phyloP scores from a whole-genome alignment of 306 rosid genomes.

The Senna siamea region DNA sequence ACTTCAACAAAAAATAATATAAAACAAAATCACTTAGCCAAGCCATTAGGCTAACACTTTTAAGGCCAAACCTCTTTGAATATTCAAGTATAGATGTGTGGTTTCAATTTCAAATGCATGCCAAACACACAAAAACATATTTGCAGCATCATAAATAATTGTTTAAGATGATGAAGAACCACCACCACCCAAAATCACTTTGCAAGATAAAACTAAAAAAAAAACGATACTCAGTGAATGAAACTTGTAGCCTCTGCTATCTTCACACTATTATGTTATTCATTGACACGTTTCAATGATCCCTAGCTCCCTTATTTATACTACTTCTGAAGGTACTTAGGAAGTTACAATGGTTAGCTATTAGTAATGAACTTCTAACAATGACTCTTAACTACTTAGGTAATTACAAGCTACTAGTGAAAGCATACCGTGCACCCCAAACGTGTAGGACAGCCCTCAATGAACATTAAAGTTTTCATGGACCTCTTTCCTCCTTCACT shows the following conservation, averaged over 20 bases:
- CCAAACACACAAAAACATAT: neutral
- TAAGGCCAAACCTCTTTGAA: neutral
- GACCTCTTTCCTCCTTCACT: constrained; percentile 82
- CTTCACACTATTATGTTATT: no score
- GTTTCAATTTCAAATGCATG: neutral
- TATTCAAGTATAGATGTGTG: constrained; percentile 14
- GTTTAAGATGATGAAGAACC: constrained; percentile 4
- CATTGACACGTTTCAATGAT: no score
- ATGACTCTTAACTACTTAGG: no score
- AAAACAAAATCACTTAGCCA: constrained; percentile 1
- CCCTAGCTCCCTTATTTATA: no score
- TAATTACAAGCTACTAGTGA: neutral
- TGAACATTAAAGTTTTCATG: constrained; percentile 83
- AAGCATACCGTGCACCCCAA: constrained; percentile 91
- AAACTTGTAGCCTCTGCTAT: no score
- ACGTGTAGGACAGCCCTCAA: constrained; percentile 90
- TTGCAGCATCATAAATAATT: neutral
- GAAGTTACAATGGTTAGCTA: no score
- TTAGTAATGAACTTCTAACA: no score
- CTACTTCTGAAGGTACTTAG: no score
- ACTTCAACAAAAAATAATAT: constrained; percentile 16
- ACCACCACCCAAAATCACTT: neutral
- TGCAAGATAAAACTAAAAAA: constrained; percentile 25
- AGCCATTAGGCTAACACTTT: neutral
- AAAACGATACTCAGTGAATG: no score